These are phyloP conservation scores for Hyaloscypha variabilis DNA, from an alignment of 495 filamentous ascomycete genomes.

Conservation along the genomic window DNA sequence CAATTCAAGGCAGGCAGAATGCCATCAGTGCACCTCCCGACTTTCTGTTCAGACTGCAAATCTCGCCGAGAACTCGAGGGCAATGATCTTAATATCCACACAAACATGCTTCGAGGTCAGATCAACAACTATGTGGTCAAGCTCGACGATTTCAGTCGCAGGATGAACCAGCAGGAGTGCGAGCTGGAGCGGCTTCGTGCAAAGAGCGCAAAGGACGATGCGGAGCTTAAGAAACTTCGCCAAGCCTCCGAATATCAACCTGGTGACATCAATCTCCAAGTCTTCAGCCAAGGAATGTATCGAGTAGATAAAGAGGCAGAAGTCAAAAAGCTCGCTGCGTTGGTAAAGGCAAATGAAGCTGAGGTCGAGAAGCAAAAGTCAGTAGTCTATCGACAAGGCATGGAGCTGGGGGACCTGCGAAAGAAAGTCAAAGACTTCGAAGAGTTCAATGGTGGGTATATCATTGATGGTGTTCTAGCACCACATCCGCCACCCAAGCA, in stretches of 20 bases:
- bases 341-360: neutral
- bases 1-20: neutral
- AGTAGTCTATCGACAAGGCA: neutral
- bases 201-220: neutral
- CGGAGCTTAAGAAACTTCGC: too few species aligned
- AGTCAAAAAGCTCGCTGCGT: too few species aligned
- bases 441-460: too few species aligned
- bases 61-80: neutral
- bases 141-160: neutral
- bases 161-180: neutral
- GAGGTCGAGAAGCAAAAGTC: neutral
- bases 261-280: too few species aligned
- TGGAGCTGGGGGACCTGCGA: neutral
- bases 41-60: neutral
- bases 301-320: too few species aligned
- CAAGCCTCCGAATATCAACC: too few species aligned
- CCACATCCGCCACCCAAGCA: too few species aligned
- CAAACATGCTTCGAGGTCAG: neutral
- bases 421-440: neutral
- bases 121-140: neutral
- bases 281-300: too few species aligned
- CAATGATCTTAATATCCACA: neutral
- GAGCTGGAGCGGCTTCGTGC: neutral
- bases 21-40: neutral
- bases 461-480: too few species aligned